These are phyloP conservation scores for Pezicula carpinea DNA, from an alignment of 2,329 filamentous ascomycete species.

Conservation along the genomic window DNA sequence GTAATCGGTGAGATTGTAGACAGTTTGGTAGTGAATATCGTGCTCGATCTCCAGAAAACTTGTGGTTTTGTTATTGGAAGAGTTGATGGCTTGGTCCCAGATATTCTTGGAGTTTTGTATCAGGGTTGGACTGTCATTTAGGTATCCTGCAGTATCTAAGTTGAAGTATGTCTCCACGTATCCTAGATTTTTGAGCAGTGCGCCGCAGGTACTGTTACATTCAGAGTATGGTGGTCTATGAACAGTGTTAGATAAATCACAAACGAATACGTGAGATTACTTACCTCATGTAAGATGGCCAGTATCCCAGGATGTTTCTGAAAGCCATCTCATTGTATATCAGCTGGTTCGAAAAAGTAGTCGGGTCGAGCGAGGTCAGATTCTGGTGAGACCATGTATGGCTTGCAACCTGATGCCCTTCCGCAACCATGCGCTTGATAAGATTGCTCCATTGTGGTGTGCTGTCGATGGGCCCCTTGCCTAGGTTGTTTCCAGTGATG, in stretches of 20 bases:
- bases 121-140: conserved; percentile 35
- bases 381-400: conserved; percentile 52
- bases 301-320: conserved; percentile 48
- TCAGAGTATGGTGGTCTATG: conserved; percentile 38
- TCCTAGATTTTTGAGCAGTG: conserved; percentile 35
- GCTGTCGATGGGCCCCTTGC: conserved; percentile 19
- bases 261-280: background rate
- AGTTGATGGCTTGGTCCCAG: conserved; percentile 19
- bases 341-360: conserved; percentile 43
- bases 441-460: conserved; percentile 41
- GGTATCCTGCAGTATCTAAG: conserved; percentile 46
- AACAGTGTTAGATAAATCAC: background rate
- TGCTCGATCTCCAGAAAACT: conserved; percentile 46
- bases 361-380: conserved; percentile 37
- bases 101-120: conserved; percentile 45
- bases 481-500: conserved; percentile 53
- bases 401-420: conserved; percentile 54
- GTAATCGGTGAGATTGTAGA: conserved; percentile 31
- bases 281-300: conserved; percentile 46
- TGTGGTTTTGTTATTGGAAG: conserved; percentile 9
- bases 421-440: conserved; percentile 31
- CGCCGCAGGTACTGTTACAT: conserved; percentile 33
- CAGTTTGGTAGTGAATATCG: conserved; percentile 34
- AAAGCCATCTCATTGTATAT: conserved; percentile 50
- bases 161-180: conserved; percentile 38